Base-by-base conservation (phyloP, 306 rosid genomes). In the Potentilla sterilis region DNA sequence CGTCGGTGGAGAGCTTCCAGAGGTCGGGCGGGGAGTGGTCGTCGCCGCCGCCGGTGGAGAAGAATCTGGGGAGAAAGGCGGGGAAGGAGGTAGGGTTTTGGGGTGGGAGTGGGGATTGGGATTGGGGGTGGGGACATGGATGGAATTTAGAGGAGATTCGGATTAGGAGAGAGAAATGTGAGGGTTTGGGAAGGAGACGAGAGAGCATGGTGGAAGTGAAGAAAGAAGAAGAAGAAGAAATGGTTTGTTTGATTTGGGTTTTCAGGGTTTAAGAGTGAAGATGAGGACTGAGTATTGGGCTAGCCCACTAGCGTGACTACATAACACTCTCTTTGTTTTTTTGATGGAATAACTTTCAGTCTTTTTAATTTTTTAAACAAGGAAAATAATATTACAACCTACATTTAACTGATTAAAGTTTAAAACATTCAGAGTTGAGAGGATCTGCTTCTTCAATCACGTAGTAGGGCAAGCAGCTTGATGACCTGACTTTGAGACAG, bases 141-240 rank as follows among this genome's bases (percentile, higher is more conserved):
- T 48, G 75, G 24, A 70, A 52, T 32, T 81, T 86, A 2, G 87
- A 9, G 54, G 93, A 54, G 59, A 77, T 48, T 69, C 77, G 76
- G n/a, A 88, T 47, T 21, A 94, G 76, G 64, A 76, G 81, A 75
- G 88, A 86, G 59, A 94, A 63, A 85, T 90, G 84, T 22, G 85
- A 83, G 79, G 95, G 77, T 83, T 86, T 94, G 22, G 95, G 92
- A 9, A 94, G 81, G 42, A 94, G 80, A 75, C 97, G 97, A 70
- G 98, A 86, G 73, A 92, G 95, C 98, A 94, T 94, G 76, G 81
- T 82, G 90, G 22, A 64, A 10, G 41, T 34, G 75, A 37, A 71
- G 35, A 67, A n/a, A n/a, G n/a, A n/a, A n/a, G n/a, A n/a, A n/a
- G n/a, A n/a, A 7, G 21, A 19, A 7, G 19, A 63, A 37, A 35